Percentiles rank a stretch among this genome's conserved stretches.
phyloP scores from a whole-genome alignment of 345 rosid species.

The Clausena lansium region DNA sequence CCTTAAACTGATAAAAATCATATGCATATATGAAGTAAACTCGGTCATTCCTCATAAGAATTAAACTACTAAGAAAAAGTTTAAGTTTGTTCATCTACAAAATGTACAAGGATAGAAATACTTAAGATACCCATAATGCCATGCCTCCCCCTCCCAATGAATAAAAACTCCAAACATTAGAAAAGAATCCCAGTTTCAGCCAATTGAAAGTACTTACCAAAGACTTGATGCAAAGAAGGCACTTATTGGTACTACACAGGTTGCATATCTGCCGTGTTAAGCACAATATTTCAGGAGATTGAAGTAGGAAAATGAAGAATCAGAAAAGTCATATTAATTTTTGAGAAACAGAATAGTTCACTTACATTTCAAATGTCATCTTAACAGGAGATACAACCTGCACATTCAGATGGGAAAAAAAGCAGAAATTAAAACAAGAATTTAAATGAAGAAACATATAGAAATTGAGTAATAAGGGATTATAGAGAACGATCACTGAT shows the following conservation, averaged over 20 bases:
- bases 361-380: slow-evolving; percentile 96
- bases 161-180: neutral
- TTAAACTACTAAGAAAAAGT: neutral
- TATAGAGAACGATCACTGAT: too few relatives aligned
- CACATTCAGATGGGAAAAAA: slow-evolving; percentile 15
- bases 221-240: slow-evolving; percentile 98
- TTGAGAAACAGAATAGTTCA: slow-evolving; percentile 1
- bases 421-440: slow-evolving; percentile 9
- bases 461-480: neutral
- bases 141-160: neutral
- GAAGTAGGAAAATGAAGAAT: neutral
- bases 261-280: slow-evolving; percentile 63
- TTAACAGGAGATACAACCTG: slow-evolving; percentile 96
- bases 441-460: neutral
- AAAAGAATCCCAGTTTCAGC: neutral
- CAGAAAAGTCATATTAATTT: neutral
- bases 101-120: neutral
- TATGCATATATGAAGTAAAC: neutral
- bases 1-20: neutral
- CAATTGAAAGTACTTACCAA: slow-evolving; percentile 57
- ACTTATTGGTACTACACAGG: slow-evolving; percentile 91
- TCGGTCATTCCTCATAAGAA: neutral
- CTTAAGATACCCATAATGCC: neutral
- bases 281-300: slow-evolving; percentile 18
- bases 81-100: neutral